These are phyloP conservation scores for Wickerhamiella sorbophila DNA, from an alignment of 805 yeast genomes.

Conservation along the genomic window DNA sequence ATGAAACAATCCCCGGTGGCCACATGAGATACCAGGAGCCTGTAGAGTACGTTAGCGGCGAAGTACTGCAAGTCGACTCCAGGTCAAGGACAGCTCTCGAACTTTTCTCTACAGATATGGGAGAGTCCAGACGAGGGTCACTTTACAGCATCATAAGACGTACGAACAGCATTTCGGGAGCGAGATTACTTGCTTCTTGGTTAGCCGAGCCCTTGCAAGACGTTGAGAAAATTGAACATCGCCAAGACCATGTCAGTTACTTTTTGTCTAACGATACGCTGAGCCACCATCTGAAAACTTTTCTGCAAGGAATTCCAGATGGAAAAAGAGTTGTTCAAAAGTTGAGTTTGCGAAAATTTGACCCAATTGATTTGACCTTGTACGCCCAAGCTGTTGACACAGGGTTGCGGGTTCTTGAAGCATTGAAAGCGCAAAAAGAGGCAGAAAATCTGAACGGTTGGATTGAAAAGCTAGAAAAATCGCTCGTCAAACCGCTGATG, in stretches of 20 bases:
- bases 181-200: slow-evolving; percentile 71
- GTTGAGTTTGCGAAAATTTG: slow-evolving; percentile 29
- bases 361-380: slow-evolving; percentile 32
- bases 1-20: slow-evolving; percentile 57
- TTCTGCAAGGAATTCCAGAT: slow-evolving; percentile 39
- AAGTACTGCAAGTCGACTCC: slow-evolving; percentile 64
- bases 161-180: slow-evolving; percentile 67
- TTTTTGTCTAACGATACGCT: slow-evolving; percentile 31
- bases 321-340: slow-evolving; percentile 25
- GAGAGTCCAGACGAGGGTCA: slow-evolving; percentile 36
- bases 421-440: slow-evolving; percentile 6
- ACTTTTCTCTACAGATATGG: slow-evolving; percentile 40
- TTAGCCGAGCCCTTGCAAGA: slow-evolving; percentile 63
- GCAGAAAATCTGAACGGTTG: not conserved
- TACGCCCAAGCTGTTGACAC: slow-evolving; percentile 30
- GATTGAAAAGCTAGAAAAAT: slow-evolving; percentile 7
- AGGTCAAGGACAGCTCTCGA: slow-evolving; percentile 35
- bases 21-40: slow-evolving; percentile 56
- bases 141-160: slow-evolving; percentile 52
- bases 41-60: slow-evolving; percentile 34
- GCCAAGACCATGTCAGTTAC: slow-evolving; percentile 40
- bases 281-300: slow-evolving; percentile 32
- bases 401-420: slow-evolving; percentile 9
- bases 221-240: slow-evolving; percentile 34
- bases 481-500: slow-evolving; percentile 18